Evolutionary conservation across 2,329 filamentous ascomycete genomes (phyloP).

Genomic region (Xenosphaeropsis pyriputrescens): DNA sequence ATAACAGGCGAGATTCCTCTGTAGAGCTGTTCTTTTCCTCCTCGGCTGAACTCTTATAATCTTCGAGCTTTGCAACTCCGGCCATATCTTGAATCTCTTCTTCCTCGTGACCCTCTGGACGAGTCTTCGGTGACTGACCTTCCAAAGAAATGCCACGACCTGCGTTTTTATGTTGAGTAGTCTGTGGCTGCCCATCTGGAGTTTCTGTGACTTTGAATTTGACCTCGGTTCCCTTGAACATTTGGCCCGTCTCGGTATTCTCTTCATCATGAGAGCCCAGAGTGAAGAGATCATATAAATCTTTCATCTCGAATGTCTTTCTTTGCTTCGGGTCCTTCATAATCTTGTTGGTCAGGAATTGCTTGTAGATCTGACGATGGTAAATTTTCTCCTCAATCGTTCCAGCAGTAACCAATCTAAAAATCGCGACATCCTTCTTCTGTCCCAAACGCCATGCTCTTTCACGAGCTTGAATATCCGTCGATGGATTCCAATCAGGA

Average conservation of each 20-base stretch:
- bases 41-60: constrained; percentile 35
- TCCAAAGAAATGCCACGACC: constrained; percentile 1
- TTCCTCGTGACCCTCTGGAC: constrained; percentile 2
- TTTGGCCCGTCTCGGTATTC: constrained; percentile 66
- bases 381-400: constrained; percentile 99
- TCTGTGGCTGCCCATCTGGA: constrained; percentile 3
- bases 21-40: constrained; percentile 24
- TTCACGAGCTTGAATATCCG: constrained; percentile 87
- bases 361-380: constrained; percentile 96
- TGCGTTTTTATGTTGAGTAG: background rate
- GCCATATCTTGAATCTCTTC: constrained; percentile 34
- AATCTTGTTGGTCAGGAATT: constrained; percentile 94
- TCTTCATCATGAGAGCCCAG: constrained; percentile 53
- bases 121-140: background rate
- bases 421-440: constrained; percentile 89
- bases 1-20: constrained; percentile 67
- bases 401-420: constrained; percentile 92
- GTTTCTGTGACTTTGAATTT: constrained; percentile 30
- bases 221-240: constrained; percentile 83
- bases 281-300: constrained; percentile 85
- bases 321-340: constrained; percentile 87
- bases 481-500: constrained; percentile 97
- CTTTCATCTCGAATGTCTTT: constrained; percentile 77
- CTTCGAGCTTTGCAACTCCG: constrained; percentile 50
- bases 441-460: constrained; percentile 92